Conservation (phyloP, 129 eudicot genomes). For the Pittosporum tobira region DNA sequence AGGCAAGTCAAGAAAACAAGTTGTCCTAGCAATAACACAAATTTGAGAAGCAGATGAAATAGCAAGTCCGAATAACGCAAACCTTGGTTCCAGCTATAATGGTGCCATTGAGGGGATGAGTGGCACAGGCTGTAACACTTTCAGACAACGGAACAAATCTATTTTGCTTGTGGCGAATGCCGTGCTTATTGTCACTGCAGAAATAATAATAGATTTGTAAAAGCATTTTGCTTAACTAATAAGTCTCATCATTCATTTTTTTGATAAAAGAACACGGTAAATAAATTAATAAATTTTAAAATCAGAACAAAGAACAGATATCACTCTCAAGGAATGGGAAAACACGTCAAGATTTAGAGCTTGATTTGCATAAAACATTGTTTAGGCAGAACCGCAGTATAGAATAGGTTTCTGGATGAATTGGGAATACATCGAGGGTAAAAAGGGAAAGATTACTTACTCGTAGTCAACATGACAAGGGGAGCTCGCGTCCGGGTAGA, state of each 20-base stretch:
- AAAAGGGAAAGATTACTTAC: conserved; percentile 32
- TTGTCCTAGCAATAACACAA: too few species aligned
- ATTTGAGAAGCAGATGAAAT: background rate
- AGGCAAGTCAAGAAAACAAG: too few species aligned
- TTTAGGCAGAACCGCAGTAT: background rate
- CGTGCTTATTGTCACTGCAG: conserved; percentile 42
- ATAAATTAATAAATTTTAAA: background rate
- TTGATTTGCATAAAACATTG: background rate
- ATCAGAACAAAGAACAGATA: background rate
- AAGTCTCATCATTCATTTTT: conserved; percentile 2
- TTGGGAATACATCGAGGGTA: background rate
- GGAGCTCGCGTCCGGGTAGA: conserved; percentile 62
- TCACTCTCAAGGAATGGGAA: background rate
- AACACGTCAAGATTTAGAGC: background rate
- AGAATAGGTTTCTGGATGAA: background rate
- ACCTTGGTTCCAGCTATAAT: conserved; percentile 90
- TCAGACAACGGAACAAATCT: conserved; percentile 45
- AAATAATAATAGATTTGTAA: conserved; percentile 7
- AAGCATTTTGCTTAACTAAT: conserved; percentile 10
- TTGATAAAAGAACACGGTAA: background rate
- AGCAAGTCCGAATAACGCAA: conserved; percentile 5
- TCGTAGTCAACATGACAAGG: conserved; percentile 83
- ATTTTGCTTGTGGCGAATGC: conserved; percentile 33
- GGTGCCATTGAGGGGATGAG: conserved; percentile 71
- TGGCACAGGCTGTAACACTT: conserved; percentile 64